phyloP scores from a whole-genome alignment of 352 stramenopile genomes.

The Globisporangium cylindrosporum region DNA sequence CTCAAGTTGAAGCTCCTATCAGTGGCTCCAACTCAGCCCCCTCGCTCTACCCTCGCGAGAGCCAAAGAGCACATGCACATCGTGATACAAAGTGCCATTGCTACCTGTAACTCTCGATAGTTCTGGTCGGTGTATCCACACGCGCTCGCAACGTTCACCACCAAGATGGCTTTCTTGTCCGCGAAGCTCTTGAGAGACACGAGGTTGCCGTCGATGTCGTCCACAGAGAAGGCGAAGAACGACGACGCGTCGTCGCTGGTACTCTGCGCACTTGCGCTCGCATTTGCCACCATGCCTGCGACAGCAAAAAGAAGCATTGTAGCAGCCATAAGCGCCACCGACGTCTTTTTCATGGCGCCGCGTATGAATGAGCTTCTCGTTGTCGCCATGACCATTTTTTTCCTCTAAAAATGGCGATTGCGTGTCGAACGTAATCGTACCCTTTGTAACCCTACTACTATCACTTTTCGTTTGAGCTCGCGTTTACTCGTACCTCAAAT shows the following conservation, averaged over 20 bases:
- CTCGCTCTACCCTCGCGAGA: background rate
- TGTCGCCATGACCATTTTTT: background rate
- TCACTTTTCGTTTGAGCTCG: background rate
- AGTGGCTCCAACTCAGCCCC: background rate
- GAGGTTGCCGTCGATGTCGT: conserved; percentile 39
- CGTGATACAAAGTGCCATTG: background rate
- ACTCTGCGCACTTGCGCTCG: background rate
- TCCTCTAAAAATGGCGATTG: background rate
- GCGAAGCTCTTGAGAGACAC: conserved; percentile 51
- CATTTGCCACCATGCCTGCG: background rate
- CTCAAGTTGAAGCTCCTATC: background rate
- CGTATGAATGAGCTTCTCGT: background rate
- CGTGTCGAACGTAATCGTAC: background rate
- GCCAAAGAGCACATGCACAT: background rate
- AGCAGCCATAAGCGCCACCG: conserved; percentile 12
- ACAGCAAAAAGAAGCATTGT: conserved; percentile 7
- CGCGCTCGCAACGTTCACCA: conserved; percentile 81
- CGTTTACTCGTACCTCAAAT: background rate
- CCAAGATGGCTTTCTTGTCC: conserved; percentile 61
- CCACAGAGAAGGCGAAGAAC: conserved; percentile 62
- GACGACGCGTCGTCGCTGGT: conserved; percentile 23
- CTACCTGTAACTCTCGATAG: conserved; percentile 60
- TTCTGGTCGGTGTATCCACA: conserved; percentile 84
- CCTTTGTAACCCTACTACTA: background rate
- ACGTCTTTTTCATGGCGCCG: conserved; percentile 14